A percentile compares a stretch with the other conserved stretches of the same genome.
Evolutionary conservation across 345 rosid species (phyloP).

Genomic region (Arabidopsis suecica): DNA sequence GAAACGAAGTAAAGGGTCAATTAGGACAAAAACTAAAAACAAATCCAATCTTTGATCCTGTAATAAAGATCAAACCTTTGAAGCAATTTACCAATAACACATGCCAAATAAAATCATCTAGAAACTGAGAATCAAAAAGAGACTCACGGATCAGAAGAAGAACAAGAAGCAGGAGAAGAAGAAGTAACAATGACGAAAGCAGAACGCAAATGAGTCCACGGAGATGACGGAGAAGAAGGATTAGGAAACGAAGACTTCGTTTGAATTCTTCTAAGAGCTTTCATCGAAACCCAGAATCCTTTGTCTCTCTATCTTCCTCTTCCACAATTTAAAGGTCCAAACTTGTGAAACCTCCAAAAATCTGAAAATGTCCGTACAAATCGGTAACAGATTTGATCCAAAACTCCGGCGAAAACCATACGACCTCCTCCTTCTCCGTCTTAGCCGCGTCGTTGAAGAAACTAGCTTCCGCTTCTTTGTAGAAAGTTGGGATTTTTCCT

Average conservation of each 20-base stretch:
- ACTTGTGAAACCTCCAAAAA: too few relatives aligned
- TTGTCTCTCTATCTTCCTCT: background rate
- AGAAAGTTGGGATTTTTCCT: slow-evolving; percentile 14
- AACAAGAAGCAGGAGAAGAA: slow-evolving; percentile 80
- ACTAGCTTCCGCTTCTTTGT: slow-evolving; percentile 25
- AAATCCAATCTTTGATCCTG: background rate
- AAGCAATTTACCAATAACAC: slow-evolving; percentile 16
- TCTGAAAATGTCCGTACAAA: background rate
- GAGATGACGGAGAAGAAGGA: slow-evolving; percentile 68
- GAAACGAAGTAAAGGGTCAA: background rate
- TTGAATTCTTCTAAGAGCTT: slow-evolving; percentile 80
- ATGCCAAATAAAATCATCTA: background rate
- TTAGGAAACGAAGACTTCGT: slow-evolving; percentile 68
- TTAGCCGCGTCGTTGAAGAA: slow-evolving; percentile 25
- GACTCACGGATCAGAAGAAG: slow-evolving; percentile 86
- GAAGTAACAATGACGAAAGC: slow-evolving; percentile 76
- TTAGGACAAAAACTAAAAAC: background rate
- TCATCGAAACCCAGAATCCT: slow-evolving; percentile 54
- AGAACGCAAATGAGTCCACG: slow-evolving; percentile 95
- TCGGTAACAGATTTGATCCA: background rate
- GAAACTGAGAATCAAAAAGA: background rate
- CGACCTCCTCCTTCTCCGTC: slow-evolving; percentile 11
- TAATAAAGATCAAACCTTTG: background rate
- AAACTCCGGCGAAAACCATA: slow-evolving; percentile 35
- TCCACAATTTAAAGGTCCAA: background rate